Evolutionary conservation across 306 rosid genomes (phyloP).

Genomic region (Lablab purpureus): DNA sequence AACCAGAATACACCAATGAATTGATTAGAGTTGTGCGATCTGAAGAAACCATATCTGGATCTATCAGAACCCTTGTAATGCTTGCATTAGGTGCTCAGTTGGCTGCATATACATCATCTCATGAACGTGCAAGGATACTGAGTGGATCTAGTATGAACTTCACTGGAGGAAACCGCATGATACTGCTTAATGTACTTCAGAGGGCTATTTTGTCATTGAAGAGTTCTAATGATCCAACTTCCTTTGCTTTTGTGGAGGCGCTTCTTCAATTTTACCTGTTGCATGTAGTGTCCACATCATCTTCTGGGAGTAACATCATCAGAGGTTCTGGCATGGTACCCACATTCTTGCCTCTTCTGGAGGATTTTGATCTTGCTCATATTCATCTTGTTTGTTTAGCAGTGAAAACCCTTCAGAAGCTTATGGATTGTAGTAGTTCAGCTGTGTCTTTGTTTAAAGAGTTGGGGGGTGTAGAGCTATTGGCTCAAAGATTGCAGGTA

Average conservation of each 20-base stretch:
- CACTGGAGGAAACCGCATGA: slow-evolving; percentile 96
- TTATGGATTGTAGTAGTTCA: slow-evolving; percentile 96
- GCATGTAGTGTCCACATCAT: slow-evolving; percentile 93
- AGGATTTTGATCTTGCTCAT: slow-evolving; percentile 88
- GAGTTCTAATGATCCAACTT: slow-evolving; percentile 83
- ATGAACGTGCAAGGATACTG: slow-evolving; percentile 90
- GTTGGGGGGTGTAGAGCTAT: slow-evolving; percentile 90
- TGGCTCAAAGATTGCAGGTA: slow-evolving; percentile 85
- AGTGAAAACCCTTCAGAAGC: slow-evolving; percentile 96
- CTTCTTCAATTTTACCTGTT: slow-evolving; percentile 97
- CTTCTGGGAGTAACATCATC: slow-evolving; percentile 85
- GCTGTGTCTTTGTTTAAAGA: slow-evolving; percentile 95
- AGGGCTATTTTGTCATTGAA: slow-evolving; percentile 85
- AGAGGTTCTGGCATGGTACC: slow-evolving; percentile 99
- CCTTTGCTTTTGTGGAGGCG: slow-evolving; percentile 94
- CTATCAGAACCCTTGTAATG: slow-evolving; percentile 93
- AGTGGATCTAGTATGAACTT: slow-evolving; percentile 91
- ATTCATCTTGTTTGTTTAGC: slow-evolving; percentile 94
- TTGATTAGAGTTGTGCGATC: slow-evolving; percentile 90
- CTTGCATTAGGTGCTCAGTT: slow-evolving; percentile 98
- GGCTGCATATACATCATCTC: slow-evolving; percentile 95
- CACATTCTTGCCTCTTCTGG: slow-evolving; percentile 93
- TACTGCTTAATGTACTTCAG: slow-evolving; percentile 94
- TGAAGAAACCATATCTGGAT: slow-evolving; percentile 83
- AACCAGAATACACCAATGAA: slow-evolving; percentile 95